These are phyloP conservation scores for Rhizopus sp. DNA, from an alignment of 371 early-diverging fungal species.

Conservation along the genomic window DNA sequence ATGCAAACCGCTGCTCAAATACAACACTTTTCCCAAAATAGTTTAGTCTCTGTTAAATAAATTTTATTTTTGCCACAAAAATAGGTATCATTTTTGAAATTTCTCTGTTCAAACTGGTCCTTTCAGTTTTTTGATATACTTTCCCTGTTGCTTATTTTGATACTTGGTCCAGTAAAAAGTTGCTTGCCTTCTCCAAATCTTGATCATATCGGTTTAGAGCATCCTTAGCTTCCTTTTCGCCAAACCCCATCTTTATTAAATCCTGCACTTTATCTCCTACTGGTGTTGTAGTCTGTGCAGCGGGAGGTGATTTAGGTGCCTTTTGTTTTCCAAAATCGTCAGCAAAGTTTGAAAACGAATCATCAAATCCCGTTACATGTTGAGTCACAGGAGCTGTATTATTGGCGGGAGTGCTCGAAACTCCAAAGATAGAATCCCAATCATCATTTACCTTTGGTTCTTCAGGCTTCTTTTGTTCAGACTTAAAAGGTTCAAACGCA, in stretches of 20 bases:
- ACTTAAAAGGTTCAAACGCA: constrained; percentile 38
- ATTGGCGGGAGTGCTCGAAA: neutral
- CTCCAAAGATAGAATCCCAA: constrained; percentile 52
- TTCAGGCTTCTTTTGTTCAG: constrained; percentile 11
- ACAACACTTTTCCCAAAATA: too few relatives aligned
- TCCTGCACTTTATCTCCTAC: constrained; percentile 43
- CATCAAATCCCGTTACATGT: constrained; percentile 33
- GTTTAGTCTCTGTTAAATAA: too few relatives aligned
- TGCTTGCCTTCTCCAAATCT: constrained; percentile 60
- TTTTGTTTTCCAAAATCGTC: constrained; percentile 23
- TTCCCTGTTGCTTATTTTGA: too few relatives aligned
- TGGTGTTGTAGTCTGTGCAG: neutral
- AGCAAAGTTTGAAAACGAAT: constrained; percentile 33
- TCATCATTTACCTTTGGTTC: constrained; percentile 20
- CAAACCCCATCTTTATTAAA: constrained; percentile 62
- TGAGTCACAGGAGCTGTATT: constrained; percentile 3
- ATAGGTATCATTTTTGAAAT: too few relatives aligned
- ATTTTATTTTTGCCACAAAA: too few relatives aligned
- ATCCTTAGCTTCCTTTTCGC: constrained; percentile 52
- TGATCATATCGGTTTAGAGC: constrained; percentile 64
- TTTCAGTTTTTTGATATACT: too few relatives aligned
- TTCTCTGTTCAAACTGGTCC: too few relatives aligned
- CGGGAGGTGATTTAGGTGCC: neutral
- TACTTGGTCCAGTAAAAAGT: constrained; percentile 56
- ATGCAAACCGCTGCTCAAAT: too few relatives aligned